Base-by-base conservation (phyloP, 2,329 filamentous ascomycete species). In the Didymella keratinophila region DNA sequence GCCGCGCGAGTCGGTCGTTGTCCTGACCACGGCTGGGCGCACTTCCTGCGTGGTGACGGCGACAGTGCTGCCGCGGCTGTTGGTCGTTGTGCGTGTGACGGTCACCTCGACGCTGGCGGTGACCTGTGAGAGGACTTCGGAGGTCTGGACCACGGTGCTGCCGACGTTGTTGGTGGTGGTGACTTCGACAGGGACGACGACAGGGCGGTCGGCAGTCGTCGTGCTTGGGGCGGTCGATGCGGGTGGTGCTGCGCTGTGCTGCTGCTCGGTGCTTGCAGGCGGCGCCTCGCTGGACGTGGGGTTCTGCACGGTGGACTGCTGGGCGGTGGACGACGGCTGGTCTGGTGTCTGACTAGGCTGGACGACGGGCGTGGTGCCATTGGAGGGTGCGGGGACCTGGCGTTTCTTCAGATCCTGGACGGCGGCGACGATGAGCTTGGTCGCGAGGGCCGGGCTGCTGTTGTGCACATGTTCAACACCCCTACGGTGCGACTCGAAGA, bases 391-490 rank as follows among this genome's bases (percentile, higher is more conserved):
- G 48, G 46, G 27, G n/a, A 52, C 48, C 67, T 82, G 80, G 55
- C 79, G 70, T 68, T 77, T 80, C 60, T 71, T 73, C 45, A 82
- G 67, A 51, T 81, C 78, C 50, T 77, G 69, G 76, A 86, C 87
- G 36, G 86, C 89, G 56, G 92, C 78, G 56, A 86, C 84, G 54
- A 89, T 81, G 62, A 91, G 79, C 57, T 85, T 84, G 10, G 83
- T 85, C 18, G 88, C 87, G 36, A 90, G 79, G 36, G 83, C 81
- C 21, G 86, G 83, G 70, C 91, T 83, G 63, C 84, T 82, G 42
- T 81, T 79, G 76, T 87, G 84, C 27, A 90, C 81, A 32, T 83
- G 85, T 73, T 89, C 85, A 53, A 90, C 81, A 25, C 87, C 88
- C 11, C 83, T 80, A 64, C 82, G 82, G 69, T 90, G 88, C 62